These are phyloP conservation scores for Geopyxis carbonaria DNA, from an alignment of 495 filamentous ascomycete species.

Conservation along the genomic window DNA sequence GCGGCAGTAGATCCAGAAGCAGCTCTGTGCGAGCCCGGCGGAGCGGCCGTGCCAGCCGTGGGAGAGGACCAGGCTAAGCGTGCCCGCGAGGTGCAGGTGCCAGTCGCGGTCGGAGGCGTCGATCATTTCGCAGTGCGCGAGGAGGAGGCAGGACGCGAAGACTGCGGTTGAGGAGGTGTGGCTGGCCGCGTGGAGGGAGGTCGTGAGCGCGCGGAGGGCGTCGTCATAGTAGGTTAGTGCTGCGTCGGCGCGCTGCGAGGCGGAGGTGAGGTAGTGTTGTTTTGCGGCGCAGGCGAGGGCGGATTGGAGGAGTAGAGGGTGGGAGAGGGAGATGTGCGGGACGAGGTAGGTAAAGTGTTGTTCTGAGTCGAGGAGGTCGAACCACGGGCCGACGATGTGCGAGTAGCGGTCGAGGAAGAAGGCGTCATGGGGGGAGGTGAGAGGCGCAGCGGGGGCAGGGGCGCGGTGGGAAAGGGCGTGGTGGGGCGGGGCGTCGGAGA, in stretches of 20 bases:
- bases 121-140: slow-evolving; percentile 36
- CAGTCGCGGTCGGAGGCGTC: slow-evolving; percentile 21
- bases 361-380: slow-evolving; percentile 3
- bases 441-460: not conserved
- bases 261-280: slow-evolving; percentile 2
- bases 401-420: slow-evolving; percentile 4
- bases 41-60: slow-evolving; percentile 2
- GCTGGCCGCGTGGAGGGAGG: slow-evolving; percentile 6
- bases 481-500: not conserved
- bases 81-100: slow-evolving; percentile 13
- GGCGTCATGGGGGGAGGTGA: slow-evolving; percentile 1
- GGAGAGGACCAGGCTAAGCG: not conserved
- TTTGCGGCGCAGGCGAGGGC: not conserved
- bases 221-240: slow-evolving; percentile 3
- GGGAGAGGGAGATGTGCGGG: slow-evolving; percentile 2
- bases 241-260: slow-evolving; percentile 1
- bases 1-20: slow-evolving; percentile 6
- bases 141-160: slow-evolving; percentile 47
- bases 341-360: slow-evolving; percentile 1
- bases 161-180: slow-evolving; percentile 37
- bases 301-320: not conserved
- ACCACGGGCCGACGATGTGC: slow-evolving; percentile 4
- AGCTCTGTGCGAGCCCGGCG: not conserved
- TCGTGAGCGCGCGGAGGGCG: slow-evolving; percentile 1
- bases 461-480: not conserved